phyloP scores from a whole-genome alignment of 164 flowering plant species.

The Magnolia changhungtana region DNA sequence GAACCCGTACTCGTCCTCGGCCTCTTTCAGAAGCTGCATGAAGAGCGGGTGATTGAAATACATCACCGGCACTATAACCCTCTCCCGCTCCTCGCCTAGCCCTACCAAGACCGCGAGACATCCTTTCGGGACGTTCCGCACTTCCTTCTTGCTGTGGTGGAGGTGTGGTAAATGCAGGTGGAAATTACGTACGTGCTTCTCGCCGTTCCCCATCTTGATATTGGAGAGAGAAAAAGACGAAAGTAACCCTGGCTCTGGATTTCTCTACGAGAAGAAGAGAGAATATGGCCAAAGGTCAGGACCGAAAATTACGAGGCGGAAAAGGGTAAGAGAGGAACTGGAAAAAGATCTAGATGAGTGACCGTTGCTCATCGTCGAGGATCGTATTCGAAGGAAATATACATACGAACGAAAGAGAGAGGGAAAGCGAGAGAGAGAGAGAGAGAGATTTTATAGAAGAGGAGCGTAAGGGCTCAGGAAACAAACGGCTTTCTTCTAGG shows the following conservation, averaged over 20 bases:
- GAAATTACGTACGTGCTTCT: constrained; percentile 31
- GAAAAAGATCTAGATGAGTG: constrained; percentile 52
- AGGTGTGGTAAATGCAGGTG: constrained; percentile 43
- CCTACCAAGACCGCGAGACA: constrained; percentile 68
- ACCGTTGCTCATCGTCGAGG: constrained; percentile 66
- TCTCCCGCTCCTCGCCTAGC: constrained; percentile 51
- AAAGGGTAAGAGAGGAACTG: constrained; percentile 47
- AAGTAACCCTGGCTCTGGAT: neutral
- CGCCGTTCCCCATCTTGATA: constrained; percentile 17
- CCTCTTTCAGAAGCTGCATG: constrained; percentile 62
- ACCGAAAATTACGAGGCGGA: constrained; percentile 56
- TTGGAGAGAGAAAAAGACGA: neutral
- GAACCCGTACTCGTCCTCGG: constrained; percentile 81
- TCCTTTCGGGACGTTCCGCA: constrained; percentile 59
- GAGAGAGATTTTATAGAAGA: neutral
- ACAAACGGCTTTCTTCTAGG: no score
- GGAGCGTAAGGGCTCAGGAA: neutral
- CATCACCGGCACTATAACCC: constrained; percentile 62
- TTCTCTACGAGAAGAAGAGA: neutral
- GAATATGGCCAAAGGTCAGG: constrained; percentile 82
- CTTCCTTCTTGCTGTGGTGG: constrained; percentile 26
- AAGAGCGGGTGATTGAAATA: constrained; percentile 76
- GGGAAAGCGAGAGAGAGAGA: neutral
- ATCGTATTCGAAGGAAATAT: neutral
- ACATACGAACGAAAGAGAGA: neutral